Evolutionary conservation across 2,329 filamentous ascomycete species (phyloP).

Genomic region (Cladosporium sp.): DNA sequence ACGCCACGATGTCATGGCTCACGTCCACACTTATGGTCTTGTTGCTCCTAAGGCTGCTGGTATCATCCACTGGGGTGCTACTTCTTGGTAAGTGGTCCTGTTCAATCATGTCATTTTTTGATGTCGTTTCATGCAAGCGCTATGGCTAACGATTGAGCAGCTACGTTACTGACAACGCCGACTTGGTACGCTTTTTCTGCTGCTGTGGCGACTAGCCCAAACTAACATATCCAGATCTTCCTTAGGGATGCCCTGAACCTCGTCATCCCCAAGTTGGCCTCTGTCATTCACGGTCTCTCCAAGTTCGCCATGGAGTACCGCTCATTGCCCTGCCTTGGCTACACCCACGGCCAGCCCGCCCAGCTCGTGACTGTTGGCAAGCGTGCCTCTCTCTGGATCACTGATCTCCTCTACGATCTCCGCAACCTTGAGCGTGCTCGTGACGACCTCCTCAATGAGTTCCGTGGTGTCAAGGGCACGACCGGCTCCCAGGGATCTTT

Average conservation of each 20-base stretch:
- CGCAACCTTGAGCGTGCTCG: constrained; percentile 70
- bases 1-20: constrained; percentile 57
- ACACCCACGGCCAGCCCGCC: constrained; percentile 71
- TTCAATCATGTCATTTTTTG: background rate
- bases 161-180: constrained; percentile 73
- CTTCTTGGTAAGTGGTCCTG: constrained; percentile 42
- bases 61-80: constrained; percentile 78
- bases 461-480: constrained; percentile 73
- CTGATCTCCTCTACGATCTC: constrained; percentile 75
- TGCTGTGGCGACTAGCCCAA: background rate
- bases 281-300: constrained; percentile 73
- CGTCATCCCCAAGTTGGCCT: constrained; percentile 75
- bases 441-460: constrained; percentile 61
- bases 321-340: constrained; percentile 70
- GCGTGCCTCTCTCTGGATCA: constrained; percentile 72
- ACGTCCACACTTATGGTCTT: constrained; percentile 64
- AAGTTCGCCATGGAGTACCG: constrained; percentile 74
- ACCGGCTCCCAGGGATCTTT: constrained; percentile 80
- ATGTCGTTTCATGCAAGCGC: background rate
- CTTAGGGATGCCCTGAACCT: constrained; percentile 73
- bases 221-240: constrained; percentile 55
- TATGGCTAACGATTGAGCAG: constrained; percentile 20
- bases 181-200: constrained; percentile 50
- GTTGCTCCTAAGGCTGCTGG: constrained; percentile 76
- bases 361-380: constrained; percentile 63